These are phyloP conservation scores for Ceratonia siliqua DNA, from an alignment of 306 rosid species.

Conservation along the genomic window DNA sequence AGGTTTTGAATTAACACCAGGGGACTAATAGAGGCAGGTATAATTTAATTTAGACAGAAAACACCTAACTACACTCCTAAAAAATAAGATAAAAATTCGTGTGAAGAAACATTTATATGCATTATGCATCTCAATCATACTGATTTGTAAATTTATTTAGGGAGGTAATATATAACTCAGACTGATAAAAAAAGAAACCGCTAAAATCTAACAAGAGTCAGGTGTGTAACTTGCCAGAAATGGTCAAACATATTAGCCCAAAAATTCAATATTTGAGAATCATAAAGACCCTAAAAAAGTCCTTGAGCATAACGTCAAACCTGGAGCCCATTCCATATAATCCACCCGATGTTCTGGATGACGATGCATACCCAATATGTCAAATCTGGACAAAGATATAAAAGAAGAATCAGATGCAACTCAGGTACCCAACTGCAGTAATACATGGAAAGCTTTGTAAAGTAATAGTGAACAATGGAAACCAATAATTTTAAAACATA, in stretches of 20 bases:
- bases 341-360: conserved; percentile 93
- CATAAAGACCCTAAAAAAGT: conserved; percentile 23
- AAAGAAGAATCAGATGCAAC: conserved; percentile 30
- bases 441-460: conserved; percentile 17
- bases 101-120: neutral
- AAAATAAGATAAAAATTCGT: conserved; percentile 17
- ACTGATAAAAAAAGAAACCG: neutral
- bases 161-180: neutral
- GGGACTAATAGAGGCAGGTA: conserved; percentile 18
- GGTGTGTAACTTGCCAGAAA: conserved; percentile 2
- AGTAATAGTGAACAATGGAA: conserved; percentile 4
- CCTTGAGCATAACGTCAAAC: conserved; percentile 48
- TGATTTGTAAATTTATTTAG: neutral
- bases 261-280: conserved; percentile 15
- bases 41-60: conserved; percentile 1
- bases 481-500: conserved; percentile 2
- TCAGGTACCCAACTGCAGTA: conserved; percentile 16
- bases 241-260: conserved; percentile 15
- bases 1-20: conserved; percentile 7
- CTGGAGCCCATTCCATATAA: conserved; percentile 99
- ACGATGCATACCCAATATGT: conserved; percentile 92
- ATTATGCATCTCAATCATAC: conserved; percentile 9
- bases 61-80: conserved; percentile 11
- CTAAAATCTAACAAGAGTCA: neutral
- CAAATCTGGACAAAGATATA: conserved; percentile 60